A percentile compares a stretch with the other conserved stretches of the same genome.
Evolutionary conservation across 116 monocot species (phyloP).

Genomic region (Zostera marina): DNA sequence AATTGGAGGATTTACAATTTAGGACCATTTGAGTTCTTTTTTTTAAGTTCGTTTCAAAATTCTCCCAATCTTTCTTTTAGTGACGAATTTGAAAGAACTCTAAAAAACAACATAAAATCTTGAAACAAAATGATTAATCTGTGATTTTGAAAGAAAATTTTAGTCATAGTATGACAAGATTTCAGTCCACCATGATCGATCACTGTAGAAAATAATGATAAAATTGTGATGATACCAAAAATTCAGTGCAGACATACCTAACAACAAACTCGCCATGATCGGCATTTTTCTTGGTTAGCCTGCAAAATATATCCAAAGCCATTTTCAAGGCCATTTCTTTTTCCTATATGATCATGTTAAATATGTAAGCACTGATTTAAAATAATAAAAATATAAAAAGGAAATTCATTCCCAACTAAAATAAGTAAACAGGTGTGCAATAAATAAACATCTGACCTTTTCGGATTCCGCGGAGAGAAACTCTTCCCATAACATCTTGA

Average conservation of each 20-base stretch:
- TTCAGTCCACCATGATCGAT: not conserved
- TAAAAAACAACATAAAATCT: too few species aligned
- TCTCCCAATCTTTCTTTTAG: too few species aligned
- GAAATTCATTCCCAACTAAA: not conserved
- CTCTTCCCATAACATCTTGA: conserved; percentile 5
- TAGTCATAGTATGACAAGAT: not conserved
- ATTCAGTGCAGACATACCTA: not conserved
- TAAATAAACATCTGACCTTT: not conserved
- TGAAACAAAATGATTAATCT: too few species aligned
- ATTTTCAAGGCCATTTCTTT: conserved; percentile 4
- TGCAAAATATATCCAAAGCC: not conserved
- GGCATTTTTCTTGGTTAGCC: not conserved
- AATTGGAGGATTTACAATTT: too few species aligned
- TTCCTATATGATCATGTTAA: not conserved
- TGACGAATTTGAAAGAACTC: too few species aligned
- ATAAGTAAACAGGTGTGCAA: not conserved
- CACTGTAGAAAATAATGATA: not conserved
- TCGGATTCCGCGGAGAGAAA: not conserved
- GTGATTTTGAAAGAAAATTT: too few species aligned
- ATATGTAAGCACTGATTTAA: not conserved
- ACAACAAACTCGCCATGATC: not conserved
- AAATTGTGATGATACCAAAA: not conserved
- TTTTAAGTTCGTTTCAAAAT: too few species aligned
- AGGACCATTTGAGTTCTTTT: too few species aligned
- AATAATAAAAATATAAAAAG: not conserved